These are phyloP conservation scores for Hemisphaericaspora subhashii DNA, from an alignment of 1,139 yeast species.

Conservation along the genomic window DNA sequence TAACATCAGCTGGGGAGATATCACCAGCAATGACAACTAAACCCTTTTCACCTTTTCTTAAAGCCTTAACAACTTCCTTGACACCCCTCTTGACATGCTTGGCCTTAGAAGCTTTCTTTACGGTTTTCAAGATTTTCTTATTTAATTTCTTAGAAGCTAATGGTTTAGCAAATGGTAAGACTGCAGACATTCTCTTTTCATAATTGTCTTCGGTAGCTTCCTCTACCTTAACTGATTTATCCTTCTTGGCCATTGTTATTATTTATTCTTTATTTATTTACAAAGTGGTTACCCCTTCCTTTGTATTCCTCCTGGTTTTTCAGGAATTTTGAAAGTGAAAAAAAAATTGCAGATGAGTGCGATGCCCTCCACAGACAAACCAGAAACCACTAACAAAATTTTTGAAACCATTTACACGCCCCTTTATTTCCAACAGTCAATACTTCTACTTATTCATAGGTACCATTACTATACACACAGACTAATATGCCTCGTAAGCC, in stretches of 20 bases:
- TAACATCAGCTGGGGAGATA: constrained; percentile 95
- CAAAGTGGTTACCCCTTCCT: too few relatives aligned
- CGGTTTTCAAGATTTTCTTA: constrained; percentile 92
- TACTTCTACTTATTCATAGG: background rate
- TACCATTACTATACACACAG: background rate
- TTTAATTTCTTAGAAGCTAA: constrained; percentile 94
- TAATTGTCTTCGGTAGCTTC: constrained; percentile 71
- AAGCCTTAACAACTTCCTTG: constrained; percentile 96
- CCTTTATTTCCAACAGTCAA: too few relatives aligned
- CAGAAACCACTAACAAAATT: background rate
- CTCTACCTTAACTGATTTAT: constrained; percentile 44
- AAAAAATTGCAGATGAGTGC: background rate
- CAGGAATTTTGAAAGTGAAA: background rate
- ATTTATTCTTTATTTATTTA: too few relatives aligned
- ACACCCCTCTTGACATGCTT: constrained; percentile 99
- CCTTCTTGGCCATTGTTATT: constrained; percentile 31
- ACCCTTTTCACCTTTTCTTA: constrained; percentile 98
- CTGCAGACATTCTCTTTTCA: constrained; percentile 86
- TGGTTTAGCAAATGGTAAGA: constrained; percentile 90
- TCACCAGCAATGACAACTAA: constrained; percentile 96
- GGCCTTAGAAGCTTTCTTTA: constrained; percentile 95
- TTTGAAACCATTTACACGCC: constrained; percentile 2
- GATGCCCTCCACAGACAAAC: background rate
- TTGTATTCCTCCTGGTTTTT: too few relatives aligned
- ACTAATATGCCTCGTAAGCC: constrained; percentile 1